phyloP scores from a whole-genome alignment of 495 filamentous ascomycete species.

The Gamarada debralockiae region DNA sequence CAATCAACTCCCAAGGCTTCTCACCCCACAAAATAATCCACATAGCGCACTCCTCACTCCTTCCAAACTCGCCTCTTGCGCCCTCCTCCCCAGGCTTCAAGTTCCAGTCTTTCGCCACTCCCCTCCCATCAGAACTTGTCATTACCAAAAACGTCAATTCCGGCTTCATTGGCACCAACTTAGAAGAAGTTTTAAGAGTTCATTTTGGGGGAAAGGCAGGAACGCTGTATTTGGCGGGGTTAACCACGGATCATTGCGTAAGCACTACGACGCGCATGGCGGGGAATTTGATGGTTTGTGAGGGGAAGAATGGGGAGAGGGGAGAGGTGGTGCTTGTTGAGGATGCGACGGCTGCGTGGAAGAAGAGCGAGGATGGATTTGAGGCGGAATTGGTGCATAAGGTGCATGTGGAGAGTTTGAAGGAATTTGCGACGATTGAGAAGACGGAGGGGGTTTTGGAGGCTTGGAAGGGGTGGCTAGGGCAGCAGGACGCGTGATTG shows the following conservation, averaged over 20 bases:
- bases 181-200: constrained; percentile 36
- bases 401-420: constrained; percentile 42
- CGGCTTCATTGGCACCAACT: constrained; percentile 42
- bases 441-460: constrained; percentile 34
- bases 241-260: constrained; percentile 50
- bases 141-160: constrained; percentile 48
- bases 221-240: constrained; percentile 38
- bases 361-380: constrained; percentile 32
- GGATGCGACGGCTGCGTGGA: constrained; percentile 47
- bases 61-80: constrained; percentile 28
- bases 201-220: constrained; percentile 26
- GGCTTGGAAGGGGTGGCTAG: background rate
- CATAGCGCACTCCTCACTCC: constrained; percentile 40
- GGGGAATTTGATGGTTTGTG: constrained; percentile 42
- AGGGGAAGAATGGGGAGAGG: constrained; percentile 28
- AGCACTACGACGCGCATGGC: constrained; percentile 48
- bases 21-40: constrained; percentile 38
- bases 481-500: background rate
- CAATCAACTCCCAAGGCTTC: background rate
- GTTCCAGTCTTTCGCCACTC: constrained; percentile 36
- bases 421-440: constrained; percentile 44
- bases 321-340: constrained; percentile 44
- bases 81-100: constrained; percentile 27
- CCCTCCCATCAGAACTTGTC: constrained; percentile 35
- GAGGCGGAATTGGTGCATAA: constrained; percentile 44